phyloP scores from a whole-genome alignment of 495 filamentous ascomycete genomes.

The Penicillium bialowiezense region DNA sequence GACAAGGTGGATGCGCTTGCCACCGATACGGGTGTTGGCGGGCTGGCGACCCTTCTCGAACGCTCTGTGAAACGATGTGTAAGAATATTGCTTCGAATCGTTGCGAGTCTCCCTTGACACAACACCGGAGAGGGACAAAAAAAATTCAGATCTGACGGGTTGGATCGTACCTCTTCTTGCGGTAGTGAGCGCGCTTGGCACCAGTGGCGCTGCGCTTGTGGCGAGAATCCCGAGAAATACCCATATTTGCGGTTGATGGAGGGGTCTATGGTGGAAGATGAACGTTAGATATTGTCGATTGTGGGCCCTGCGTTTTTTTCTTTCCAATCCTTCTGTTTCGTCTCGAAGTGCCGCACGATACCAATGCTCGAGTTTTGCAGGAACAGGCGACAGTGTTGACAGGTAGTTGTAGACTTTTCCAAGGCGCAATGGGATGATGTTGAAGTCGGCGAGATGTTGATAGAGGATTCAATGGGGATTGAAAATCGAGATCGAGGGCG shows the following conservation, averaged over 20 bases:
- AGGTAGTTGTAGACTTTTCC: background rate
- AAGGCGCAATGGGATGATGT: conserved; percentile 7
- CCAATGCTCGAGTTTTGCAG: conserved; percentile 6
- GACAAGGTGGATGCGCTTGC: conserved; percentile 98
- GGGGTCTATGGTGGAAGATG: conserved; percentile 42
- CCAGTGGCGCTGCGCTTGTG: conserved; percentile 98
- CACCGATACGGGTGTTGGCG: conserved; percentile 97
- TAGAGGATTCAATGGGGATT: conserved; percentile 16
- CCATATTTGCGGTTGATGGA: conserved; percentile 76
- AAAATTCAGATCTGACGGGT: conserved; percentile 8
- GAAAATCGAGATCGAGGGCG: conserved; percentile 20
- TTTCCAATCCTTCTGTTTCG: conserved; percentile 25
- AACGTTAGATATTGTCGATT: conserved; percentile 23
- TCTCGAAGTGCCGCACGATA: conserved; percentile 12
- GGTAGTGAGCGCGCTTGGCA: conserved; percentile 93
- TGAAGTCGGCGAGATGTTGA: conserved; percentile 6
- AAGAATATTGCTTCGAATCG: conserved; percentile 9
- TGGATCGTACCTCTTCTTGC: conserved; percentile 71
- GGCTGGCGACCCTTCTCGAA: conserved; percentile 99
- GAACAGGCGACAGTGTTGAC: background rate
- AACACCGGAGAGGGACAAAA: background rate
- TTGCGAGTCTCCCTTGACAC: background rate
- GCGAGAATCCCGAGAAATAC: conserved; percentile 99
- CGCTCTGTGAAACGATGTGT: conserved; percentile 59
- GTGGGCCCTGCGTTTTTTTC: conserved; percentile 9